These are phyloP conservation scores for Taphrina communis DNA, from an alignment of 1,139 yeast genomes.

Conservation along the genomic window DNA sequence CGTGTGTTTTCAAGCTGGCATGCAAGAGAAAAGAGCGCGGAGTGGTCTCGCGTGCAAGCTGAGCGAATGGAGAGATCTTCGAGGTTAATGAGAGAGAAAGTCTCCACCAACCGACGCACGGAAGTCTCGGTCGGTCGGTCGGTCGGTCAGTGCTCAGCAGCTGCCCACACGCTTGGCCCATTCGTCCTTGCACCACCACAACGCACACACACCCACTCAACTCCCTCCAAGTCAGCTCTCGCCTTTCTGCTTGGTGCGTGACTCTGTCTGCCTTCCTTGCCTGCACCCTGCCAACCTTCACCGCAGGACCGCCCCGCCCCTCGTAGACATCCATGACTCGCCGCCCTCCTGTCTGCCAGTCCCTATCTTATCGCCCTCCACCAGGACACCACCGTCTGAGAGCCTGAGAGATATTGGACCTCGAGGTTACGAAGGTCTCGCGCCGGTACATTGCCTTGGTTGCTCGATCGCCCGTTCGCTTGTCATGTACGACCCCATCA, in stretches of 20 bases:
- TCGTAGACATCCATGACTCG: background rate
- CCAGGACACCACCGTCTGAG: background rate
- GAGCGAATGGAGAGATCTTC: no score
- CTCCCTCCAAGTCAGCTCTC: background rate
- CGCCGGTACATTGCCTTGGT: background rate
- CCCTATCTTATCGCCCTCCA: background rate
- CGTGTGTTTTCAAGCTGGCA: no score
- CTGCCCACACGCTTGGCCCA: background rate
- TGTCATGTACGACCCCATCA: constrained; percentile 26
- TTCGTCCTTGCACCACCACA: background rate
- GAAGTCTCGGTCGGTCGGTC: background rate
- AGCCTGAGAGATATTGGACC: background rate
- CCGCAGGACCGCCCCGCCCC: no score
- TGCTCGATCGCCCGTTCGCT: background rate
- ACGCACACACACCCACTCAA: no score
- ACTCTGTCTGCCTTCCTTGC: no score
- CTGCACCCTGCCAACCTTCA: no score
- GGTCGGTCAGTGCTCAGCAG: background rate
- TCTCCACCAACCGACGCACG: background rate
- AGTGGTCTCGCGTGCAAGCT: no score
- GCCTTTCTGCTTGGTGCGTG: background rate
- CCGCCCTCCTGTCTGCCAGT: background rate
- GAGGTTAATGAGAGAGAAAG: no score
- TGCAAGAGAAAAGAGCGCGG: no score
- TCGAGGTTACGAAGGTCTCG: constrained; percentile 1